A percentile compares a stretch with the other conserved stretches of the same genome.
Conservation (phyloP, 225 moss, liverwort and hornwort genomes). For the Rhytidiadelphus loreus region DNA sequence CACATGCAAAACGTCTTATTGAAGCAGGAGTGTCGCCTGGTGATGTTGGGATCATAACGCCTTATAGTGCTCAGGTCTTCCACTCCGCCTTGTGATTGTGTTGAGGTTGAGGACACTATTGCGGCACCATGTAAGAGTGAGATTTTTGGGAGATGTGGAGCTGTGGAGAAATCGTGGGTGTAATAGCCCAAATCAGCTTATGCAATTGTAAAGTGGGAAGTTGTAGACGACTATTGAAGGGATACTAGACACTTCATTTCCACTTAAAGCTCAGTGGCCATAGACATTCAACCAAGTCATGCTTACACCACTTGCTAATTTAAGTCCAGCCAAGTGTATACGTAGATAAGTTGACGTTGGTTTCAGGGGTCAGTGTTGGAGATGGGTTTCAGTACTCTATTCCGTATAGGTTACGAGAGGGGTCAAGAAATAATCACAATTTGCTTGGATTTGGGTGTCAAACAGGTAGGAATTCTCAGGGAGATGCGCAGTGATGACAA, state of each 20-base stretch:
- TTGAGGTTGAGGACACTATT: background rate
- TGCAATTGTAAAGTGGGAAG: background rate
- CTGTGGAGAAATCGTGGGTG: background rate
- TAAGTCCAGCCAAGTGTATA: background rate
- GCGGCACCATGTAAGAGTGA: background rate
- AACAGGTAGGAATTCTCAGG: slow-evolving; percentile 77
- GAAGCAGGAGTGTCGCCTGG: slow-evolving; percentile 68
- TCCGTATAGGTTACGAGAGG: background rate
- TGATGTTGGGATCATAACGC: slow-evolving; percentile 91
- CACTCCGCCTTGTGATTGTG: background rate
- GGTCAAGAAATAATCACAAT: background rate
- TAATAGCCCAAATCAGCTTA: background rate
- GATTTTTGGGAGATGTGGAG: background rate
- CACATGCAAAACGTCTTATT: slow-evolving; percentile 68
- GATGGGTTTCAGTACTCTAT: background rate
- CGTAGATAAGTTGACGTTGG: background rate
- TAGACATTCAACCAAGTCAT: background rate
- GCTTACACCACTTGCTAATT: background rate
- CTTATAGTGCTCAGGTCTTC: slow-evolving; percentile 81
- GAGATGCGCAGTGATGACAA: slow-evolving; percentile 60
- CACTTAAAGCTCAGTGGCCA: background rate
- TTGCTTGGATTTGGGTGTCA: background rate
- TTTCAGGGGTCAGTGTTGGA: background rate
- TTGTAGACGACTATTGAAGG: background rate
- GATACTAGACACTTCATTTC: background rate